A percentile compares a stretch with the other conserved stretches of the same genome.
Evolutionary conservation across 345 rosid species (phyloP).

Genomic region (Ceriops tagal): DNA sequence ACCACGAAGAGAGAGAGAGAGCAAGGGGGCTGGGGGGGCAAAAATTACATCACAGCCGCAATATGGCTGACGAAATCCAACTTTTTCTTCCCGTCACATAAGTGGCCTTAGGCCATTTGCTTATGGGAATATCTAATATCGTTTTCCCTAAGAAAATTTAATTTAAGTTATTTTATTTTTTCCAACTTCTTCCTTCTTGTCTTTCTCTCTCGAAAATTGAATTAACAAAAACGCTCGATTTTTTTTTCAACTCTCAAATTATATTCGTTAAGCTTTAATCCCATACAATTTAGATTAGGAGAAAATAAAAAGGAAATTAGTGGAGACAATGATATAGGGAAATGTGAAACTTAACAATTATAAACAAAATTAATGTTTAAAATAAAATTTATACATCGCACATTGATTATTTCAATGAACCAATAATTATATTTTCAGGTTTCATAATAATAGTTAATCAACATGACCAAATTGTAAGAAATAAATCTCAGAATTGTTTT

Average conservation of each 20-base stretch:
- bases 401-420: neutral
- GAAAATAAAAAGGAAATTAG: no score
- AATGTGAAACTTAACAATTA: no score
- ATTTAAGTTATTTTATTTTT: neutral
- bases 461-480: no score
- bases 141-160: neutral
- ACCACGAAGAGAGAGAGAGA: neutral
- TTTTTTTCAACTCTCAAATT: no score
- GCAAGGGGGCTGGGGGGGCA: neutral
- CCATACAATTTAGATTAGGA: no score
- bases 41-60: slow-evolving; percentile 41
- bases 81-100: slow-evolving; percentile 21
- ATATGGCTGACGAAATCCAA: slow-evolving; percentile 36
- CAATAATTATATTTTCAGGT: no score
- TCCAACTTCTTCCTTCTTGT: neutral
- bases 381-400: neutral
- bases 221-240: no score
- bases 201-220: neutral
- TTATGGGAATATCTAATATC: slow-evolving; percentile 31
- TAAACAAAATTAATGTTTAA: no score
- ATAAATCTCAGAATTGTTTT: no score
- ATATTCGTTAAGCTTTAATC: no score
- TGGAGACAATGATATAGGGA: no score
- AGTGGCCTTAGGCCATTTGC: slow-evolving; percentile 36
- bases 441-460: no score